Base-by-base conservation (phyloP, 2,329 filamentous ascomycete genomes). In the Nothophaeocryptopus gaeumannii region DNA sequence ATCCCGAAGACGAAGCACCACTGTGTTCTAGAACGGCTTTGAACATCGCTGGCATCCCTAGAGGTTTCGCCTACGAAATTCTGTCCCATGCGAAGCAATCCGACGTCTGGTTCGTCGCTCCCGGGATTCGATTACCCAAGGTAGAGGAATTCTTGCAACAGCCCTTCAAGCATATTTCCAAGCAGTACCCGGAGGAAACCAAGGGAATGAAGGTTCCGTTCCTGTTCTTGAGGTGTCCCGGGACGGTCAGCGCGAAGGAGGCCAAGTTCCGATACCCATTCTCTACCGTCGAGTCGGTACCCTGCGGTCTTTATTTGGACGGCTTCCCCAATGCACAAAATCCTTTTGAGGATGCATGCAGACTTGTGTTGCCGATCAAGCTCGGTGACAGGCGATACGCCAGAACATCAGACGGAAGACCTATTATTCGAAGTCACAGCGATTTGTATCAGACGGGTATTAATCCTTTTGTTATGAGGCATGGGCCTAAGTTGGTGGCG, bases 271-370 rank as follows among this genome's bases (percentile, higher is more conserved):
- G 64, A 36, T 67, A 61, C 35, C 64, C 64, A 0, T 67, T 65
- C 42, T 65, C 60, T 4, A 65, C 63, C 0, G 52, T 66, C 10
- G 61, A 66, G 9, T 49, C 53, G 2, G 64, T 67, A 2, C 64
- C 65, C n/a, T 67, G 64, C 47, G 65, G 65, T 5, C 53, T 68
- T 2, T 68, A 68, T 39, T 61, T 68, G 2, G 65, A 68, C 42
- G 60, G 61, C 5, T 63, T 66, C 41, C 62, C 62, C 3, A 64
- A 64, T 35, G 63, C 62, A 2, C 58, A 63, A 32, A 67, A 67
- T 33, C 63, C 65, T 5, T 67, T 67, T 49, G 64, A 68, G 32
- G 65, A 68, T 45, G 63, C 62, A 5, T 67, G 64, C 44, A 55
- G 63, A 9, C 52, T 68, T 14, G 63, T 67, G 0, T 45, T 68